A percentile compares a stretch with the other conserved stretches of the same genome.
Evolutionary conservation across 768 basidiomycete species (phyloP).

Genomic region (Panaeolus papilionaceus): DNA sequence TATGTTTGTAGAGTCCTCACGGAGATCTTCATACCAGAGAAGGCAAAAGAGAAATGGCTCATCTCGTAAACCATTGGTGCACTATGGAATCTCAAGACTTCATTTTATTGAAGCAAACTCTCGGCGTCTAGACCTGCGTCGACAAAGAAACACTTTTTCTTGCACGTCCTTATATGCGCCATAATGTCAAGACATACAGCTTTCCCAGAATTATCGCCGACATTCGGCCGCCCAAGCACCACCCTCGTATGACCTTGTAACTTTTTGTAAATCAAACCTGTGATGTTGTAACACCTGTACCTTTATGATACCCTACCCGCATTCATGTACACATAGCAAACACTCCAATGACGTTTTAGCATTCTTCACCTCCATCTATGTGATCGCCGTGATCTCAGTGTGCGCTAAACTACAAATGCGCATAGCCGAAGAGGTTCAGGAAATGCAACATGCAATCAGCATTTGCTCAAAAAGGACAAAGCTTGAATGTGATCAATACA

Average conservation of each 20-base stretch:
- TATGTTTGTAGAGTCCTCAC: constrained; percentile 17
- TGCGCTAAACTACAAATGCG: no score
- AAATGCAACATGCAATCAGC: not conserved
- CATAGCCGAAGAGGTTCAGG: no score
- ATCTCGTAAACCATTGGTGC: constrained; percentile 54
- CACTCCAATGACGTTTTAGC: not conserved
- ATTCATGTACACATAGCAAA: constrained; percentile 5
- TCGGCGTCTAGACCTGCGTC: constrained; percentile 48
- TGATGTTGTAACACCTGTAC: not conserved
- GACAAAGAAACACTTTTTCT: not conserved
- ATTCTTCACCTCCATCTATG: not conserved
- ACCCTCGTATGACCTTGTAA: not conserved
- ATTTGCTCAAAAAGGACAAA: not conserved
- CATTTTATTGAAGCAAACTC: constrained; percentile 55
- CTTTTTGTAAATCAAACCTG: constrained; percentile 9
- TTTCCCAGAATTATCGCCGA: not conserved
- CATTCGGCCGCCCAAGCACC: not conserved
- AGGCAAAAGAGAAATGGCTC: constrained; percentile 62
- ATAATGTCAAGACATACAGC: not conserved
- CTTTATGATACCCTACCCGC: not conserved
- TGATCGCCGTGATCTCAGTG: no score
- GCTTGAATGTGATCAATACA: not conserved
- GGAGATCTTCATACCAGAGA: constrained; percentile 41
- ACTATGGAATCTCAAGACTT: constrained; percentile 58
- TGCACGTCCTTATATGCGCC: not conserved